Evolutionary conservation across 768 basidiomycete genomes (phyloP), one percentile per base, ranked within the genome.

Genomic region (Hypholoma sublateritium): DNA sequence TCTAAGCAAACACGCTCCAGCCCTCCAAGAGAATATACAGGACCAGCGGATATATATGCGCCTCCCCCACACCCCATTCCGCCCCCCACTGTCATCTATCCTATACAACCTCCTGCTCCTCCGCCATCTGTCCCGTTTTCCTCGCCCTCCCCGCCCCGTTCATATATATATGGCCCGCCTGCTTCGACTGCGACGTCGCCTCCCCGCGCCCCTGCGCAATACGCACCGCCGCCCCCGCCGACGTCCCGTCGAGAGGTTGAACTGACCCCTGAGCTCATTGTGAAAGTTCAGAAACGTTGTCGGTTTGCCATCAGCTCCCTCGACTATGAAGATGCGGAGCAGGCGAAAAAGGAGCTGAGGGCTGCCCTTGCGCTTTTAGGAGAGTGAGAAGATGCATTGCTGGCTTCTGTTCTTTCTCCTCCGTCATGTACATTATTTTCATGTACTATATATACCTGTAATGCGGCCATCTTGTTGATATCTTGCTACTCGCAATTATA

Each of bases 221-320:
- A 56, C 5, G 46, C 28, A 25, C 56, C 67, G 5, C 39, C 67
- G 3, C 39, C 60, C 17, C 56, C 65, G 32, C 61, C 63, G 22
- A 65, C 67, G 8, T 67, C 55, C 35, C 61, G 67, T 1, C 62
- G 69, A 16, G 62, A 67, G 28, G 47, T 76, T 8, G 85, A 86
- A 32, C 71, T 94, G 45, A 84, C 89, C 1, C 85, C 89, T 4
- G 75, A 75, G 51, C 67, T 86, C 52, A 80, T 97, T 22, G 78
- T 86, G 17, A 84, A 88, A 59, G 85, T 84, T 13, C 95, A 99
- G 78, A 97, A 91, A 68, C 94, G 95, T 64, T 94, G 94, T 63
- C 82, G 83, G 52, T 97, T 89, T 74, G 96, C 96, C 6, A 92
- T 98, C 56, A 93, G 91, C 28, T 86, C 97, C n/a, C 77, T 99